Evolutionary conservation across 345 rosid species (phyloP).

Genomic region (Euphorbia lathyris): DNA sequence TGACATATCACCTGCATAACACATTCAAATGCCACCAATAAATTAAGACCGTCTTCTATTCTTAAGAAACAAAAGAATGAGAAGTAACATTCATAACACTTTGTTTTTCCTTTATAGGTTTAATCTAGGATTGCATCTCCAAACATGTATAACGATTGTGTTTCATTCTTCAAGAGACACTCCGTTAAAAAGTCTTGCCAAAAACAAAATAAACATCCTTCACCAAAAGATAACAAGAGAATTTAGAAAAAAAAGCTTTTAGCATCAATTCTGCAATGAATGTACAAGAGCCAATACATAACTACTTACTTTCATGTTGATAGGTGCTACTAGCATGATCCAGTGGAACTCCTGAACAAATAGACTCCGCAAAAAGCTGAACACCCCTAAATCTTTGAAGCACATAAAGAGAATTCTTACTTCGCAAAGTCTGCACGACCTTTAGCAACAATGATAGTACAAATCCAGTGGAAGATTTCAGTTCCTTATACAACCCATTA

Average conservation of each 20-base stretch:
- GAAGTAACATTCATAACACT: background rate
- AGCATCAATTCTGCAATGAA: background rate
- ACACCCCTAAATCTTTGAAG: slow-evolving; percentile 83
- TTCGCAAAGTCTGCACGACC: slow-evolving; percentile 53
- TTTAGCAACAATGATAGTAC: slow-evolving; percentile 64
- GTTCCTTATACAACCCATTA: slow-evolving; percentile 58
- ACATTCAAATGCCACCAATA: slow-evolving; percentile 7
- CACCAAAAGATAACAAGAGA: background rate
- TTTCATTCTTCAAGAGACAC: too few relatives aligned
- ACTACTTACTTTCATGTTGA: slow-evolving; percentile 18
- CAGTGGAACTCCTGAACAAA: slow-evolving; percentile 55
- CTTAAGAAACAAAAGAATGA: background rate
- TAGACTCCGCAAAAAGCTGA: slow-evolving; percentile 74
- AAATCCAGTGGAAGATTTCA: slow-evolving; percentile 66
- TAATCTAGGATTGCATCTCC: background rate
- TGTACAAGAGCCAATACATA: background rate
- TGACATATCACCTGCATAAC: slow-evolving; percentile 46
- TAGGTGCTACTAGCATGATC: slow-evolving; percentile 31
- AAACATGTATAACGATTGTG: background rate
- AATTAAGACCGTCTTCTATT: background rate
- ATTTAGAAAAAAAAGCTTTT: background rate
- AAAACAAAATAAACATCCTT: too few relatives aligned
- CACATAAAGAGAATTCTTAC: slow-evolving; percentile 52
- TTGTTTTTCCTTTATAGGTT: background rate
- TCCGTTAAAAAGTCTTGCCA: too few relatives aligned